Evolutionary conservation across 495 filamentous ascomycete species (phyloP).

Genomic region (Xylaria scruposa): DNA sequence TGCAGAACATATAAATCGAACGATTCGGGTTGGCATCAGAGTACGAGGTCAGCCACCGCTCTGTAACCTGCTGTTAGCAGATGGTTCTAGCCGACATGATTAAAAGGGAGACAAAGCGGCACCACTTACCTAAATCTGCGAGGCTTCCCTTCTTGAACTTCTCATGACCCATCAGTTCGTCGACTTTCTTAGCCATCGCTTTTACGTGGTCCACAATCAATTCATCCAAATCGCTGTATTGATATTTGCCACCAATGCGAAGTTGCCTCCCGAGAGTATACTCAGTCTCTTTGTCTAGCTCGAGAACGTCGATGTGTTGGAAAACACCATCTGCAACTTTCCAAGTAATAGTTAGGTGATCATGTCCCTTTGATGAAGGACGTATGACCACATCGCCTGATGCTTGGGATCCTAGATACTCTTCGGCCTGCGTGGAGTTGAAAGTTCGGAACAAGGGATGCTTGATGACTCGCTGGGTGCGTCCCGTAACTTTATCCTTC

Average conservation of each 20-base stretch:
- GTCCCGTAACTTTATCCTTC: constrained; percentile 80
- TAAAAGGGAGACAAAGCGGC: constrained; percentile 11
- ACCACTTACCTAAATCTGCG: constrained; percentile 78
- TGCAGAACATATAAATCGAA: constrained; percentile 92
- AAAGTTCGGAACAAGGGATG: constrained; percentile 94
- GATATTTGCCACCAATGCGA: constrained; percentile 84
- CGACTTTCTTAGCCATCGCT: constrained; percentile 96
- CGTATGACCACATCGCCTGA: constrained; percentile 93
- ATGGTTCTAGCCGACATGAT: neutral
- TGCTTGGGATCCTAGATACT: constrained; percentile 84
- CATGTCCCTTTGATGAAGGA: constrained; percentile 89
- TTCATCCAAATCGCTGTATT: constrained; percentile 94
- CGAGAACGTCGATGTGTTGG: constrained; percentile 96
- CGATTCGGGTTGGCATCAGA: constrained; percentile 94
- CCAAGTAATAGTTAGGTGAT: constrained; percentile 97
- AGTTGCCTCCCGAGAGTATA: constrained; percentile 87
- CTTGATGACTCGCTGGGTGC: constrained; percentile 92
- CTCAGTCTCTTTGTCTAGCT: constrained; percentile 94
- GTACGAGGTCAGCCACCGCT: constrained; percentile 94
- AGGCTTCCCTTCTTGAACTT: constrained; percentile 85
- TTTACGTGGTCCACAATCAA: constrained; percentile 96
- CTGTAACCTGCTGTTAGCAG: constrained; percentile 57
- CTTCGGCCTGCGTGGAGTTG: constrained; percentile 90
- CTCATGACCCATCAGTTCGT: constrained; percentile 91
- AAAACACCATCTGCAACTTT: constrained; percentile 95